Evolutionary conservation across 768 basidiomycete genomes (phyloP).

Genomic region (Hygrophoropsis aurantiaca): DNA sequence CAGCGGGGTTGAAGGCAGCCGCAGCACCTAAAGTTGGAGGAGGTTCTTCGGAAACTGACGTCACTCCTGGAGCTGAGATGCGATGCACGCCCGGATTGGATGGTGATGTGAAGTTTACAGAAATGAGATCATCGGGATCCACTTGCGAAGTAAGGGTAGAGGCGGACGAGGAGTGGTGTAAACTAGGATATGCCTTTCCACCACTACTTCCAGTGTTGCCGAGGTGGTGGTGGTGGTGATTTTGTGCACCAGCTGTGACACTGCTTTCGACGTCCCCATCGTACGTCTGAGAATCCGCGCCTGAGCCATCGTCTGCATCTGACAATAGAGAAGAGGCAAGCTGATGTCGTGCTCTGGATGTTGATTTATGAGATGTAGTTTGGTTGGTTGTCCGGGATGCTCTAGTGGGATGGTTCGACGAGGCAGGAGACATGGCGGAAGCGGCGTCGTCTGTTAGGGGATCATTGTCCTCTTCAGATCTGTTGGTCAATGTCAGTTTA

Average conservation of each 20-base stretch:
- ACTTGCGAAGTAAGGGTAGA: slow-evolving; percentile 53
- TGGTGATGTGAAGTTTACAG: slow-evolving; percentile 13
- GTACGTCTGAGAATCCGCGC: slow-evolving; percentile 84
- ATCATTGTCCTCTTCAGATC: slow-evolving; percentile 88
- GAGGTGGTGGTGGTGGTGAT: slow-evolving; percentile 31
- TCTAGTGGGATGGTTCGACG: slow-evolving; percentile 19
- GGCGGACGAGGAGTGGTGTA: slow-evolving; percentile 46
- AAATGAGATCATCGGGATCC: slow-evolving; percentile 14
- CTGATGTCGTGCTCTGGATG: slow-evolving; percentile 44
- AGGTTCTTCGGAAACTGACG: slow-evolving; percentile 39
- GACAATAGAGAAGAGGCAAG: slow-evolving; percentile 56
- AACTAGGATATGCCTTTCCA: slow-evolving; percentile 23
- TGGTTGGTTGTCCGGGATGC: slow-evolving; percentile 27
- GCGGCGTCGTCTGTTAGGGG: slow-evolving; percentile 76
- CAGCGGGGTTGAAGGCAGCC: slow-evolving; percentile 59
- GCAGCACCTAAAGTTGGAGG: slow-evolving; percentile 37
- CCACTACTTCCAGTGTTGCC: slow-evolving; percentile 22
- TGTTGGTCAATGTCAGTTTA: slow-evolving; percentile 29
- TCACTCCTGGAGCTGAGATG: slow-evolving; percentile 30
- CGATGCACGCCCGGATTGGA: slow-evolving; percentile 28
- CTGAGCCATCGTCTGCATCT: slow-evolving; percentile 51
- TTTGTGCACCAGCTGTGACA: slow-evolving; percentile 57
- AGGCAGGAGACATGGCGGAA: slow-evolving; percentile 49
- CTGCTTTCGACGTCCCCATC: slow-evolving; percentile 88
- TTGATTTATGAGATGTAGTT: slow-evolving; percentile 25